Evolutionary conservation across 257 asterid genomes (phyloP).

Genomic region (Ligustrum vulgare): DNA sequence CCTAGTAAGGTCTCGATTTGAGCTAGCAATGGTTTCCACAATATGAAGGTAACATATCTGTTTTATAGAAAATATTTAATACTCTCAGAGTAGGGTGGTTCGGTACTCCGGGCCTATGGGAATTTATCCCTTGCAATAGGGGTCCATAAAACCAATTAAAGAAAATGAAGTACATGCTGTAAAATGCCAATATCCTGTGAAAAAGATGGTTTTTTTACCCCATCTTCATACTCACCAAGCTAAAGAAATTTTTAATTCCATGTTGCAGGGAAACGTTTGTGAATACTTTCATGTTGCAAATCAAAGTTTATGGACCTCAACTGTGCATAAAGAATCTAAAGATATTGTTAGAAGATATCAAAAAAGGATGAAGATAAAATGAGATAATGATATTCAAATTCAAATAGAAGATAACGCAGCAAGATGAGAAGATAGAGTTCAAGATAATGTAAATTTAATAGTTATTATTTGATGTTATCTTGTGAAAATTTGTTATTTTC

Average conservation of each 20-base stretch:
- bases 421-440: too few species aligned
- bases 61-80: background rate
- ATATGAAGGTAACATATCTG: slow-evolving; percentile 66
- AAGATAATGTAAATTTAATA: too few species aligned
- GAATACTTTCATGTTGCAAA: slow-evolving; percentile 94
- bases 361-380: too few species aligned
- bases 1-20: slow-evolving; percentile 86
- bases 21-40: slow-evolving; percentile 95
- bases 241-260: slow-evolving; percentile 23
- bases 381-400: too few species aligned
- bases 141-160: background rate
- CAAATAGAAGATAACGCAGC: too few species aligned
- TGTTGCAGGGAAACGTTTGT: slow-evolving; percentile 87
- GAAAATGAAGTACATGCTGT: background rate
- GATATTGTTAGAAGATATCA: too few species aligned
- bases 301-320: slow-evolving; percentile 93
- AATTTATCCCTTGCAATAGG: too few species aligned
- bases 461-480: too few species aligned
- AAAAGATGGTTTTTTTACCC: too few species aligned
- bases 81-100: too few species aligned
- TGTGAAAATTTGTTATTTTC: too few species aligned
- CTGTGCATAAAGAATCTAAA: slow-evolving; percentile 45
- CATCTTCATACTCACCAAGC: slow-evolving; percentile 7
- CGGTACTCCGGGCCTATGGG: too few species aligned
- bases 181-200: background rate